Evolutionary conservation across 106 monocot species (phyloP), one percentile per base, ranked within the genome.

Genomic region (Dendrobium huoshanense): DNA sequence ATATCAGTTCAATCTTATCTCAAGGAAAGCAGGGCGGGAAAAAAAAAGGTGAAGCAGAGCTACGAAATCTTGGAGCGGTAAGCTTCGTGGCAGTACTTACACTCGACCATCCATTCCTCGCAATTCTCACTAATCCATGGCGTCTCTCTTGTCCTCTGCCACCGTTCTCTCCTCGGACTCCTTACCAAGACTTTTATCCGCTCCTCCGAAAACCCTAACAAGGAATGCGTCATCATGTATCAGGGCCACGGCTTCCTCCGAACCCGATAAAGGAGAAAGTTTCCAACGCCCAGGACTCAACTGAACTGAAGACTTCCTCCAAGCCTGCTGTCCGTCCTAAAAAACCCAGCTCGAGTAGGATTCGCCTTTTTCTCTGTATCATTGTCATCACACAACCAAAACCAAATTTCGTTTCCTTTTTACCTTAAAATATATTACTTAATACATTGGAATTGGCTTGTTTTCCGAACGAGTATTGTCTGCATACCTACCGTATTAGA

Each of bases 331-430:
- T 77, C 19, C 72, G 78, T 37, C 89, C 91, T 3, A 95, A 95
- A 87, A 95, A 92, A 67, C 91, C 9, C 90, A 88, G 51, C 79
- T 95, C 94, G 0, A 88, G 94, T 95, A 67, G 77, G 79, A 40
- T 49, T 51, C 7, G n/a, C 20, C 19, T 79, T 20, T 4, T 1
- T 64, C 25, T 18, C n/a, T 41, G 15, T 65, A 47, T 25, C 9
- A 22, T 47, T 27, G 11, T 49, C n/a, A 15, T 79, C 7, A 48
- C 44, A 31, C 0, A 82, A 15, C 20, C 11, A 13, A 58, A 17
- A n/a, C 19, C 4, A 56, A 56, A 56, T 2, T 16, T 16, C 16
- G 18, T 58, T 58, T 58, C 4, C 2, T 18, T 58, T 58, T 58
- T 11, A 17, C 18, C 58, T 11, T 67, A 5, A 58, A 49, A 45